Conservation (phyloP, 345 rosid genomes). For the Citrus maxima region DNA sequence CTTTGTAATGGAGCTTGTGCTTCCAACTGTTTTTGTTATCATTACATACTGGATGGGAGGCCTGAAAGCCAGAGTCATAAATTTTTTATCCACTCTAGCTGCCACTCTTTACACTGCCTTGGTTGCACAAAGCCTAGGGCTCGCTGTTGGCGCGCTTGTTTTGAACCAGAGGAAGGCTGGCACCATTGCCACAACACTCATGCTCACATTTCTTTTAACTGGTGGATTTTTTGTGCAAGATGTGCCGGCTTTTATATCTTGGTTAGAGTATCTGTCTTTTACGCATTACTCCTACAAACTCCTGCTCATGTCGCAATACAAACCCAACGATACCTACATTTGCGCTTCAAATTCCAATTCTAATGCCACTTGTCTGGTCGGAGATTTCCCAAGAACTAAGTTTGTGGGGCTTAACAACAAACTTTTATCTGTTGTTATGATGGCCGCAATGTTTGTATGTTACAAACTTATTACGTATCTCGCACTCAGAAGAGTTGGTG, state of each 20-base stretch:
- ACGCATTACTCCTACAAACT: conserved; percentile 47
- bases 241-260: conserved; percentile 42
- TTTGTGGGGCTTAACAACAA: conserved; percentile 40
- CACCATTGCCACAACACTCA: conserved; percentile 38
- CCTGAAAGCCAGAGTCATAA: conserved; percentile 30
- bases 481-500: conserved; percentile 49
- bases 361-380: conserved; percentile 30
- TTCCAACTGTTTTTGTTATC: conserved; percentile 49
- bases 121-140: conserved; percentile 56
- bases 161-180: conserved; percentile 43
- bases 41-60: conserved; percentile 85
- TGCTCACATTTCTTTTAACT: conserved; percentile 41
- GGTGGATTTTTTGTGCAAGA: conserved; percentile 52
- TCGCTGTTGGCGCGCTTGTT: conserved; percentile 58
- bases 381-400: conserved; percentile 41
- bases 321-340: conserved; percentile 30
- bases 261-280: conserved; percentile 47
- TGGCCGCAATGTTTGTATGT: conserved; percentile 42
- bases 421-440: conserved; percentile 22
- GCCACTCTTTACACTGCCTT: conserved; percentile 40
- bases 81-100: conserved; percentile 47
- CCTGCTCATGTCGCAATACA: conserved; percentile 45
- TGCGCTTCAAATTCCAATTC: conserved; percentile 18
- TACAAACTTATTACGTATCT: conserved; percentile 48
- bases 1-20: conserved; percentile 73